These are phyloP conservation scores for Yamadazyma friedrichii DNA, from an alignment of 1,139 yeast species.

Conservation along the genomic window DNA sequence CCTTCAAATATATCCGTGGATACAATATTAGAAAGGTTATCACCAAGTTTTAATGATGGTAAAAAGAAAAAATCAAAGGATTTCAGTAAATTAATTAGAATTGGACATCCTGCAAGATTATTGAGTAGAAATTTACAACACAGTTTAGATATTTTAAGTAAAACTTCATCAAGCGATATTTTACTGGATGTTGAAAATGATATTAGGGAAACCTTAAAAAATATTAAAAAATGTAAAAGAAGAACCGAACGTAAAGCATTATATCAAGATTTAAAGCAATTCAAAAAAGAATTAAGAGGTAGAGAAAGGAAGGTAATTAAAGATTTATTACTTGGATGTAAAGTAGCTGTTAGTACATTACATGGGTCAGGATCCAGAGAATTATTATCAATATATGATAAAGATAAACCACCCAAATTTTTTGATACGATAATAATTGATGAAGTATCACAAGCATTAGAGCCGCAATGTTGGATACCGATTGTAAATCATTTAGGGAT, in stretches of 20 bases:
- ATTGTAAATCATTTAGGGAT: conserved; percentile 63
- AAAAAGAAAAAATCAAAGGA: conserved; percentile 16
- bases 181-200: conserved; percentile 69
- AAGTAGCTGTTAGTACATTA: conserved; percentile 76
- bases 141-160: conserved; percentile 73
- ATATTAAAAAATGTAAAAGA: conserved; percentile 62
- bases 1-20: conserved; percentile 96
- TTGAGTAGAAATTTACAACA: conserved; percentile 63
- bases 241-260: conserved; percentile 64
- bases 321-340: conserved; percentile 58
- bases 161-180: conserved; percentile 54
- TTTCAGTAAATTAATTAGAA: conserved; percentile 54
- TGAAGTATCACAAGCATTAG: conserved; percentile 91
- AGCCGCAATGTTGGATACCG: conserved; percentile 98
- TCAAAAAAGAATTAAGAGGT: conserved; percentile 64
- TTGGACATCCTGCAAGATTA: conserved; percentile 93
- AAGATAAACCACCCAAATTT: conserved; percentile 29
- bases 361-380: conserved; percentile 86
- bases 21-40: conserved; percentile 78
- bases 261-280: conserved; percentile 65
- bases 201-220: conserved; percentile 57
- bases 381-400: conserved; percentile 46
- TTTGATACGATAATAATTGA: conserved; percentile 88
- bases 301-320: conserved; percentile 66
- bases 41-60: conserved; percentile 28